Base-by-base conservation (phyloP, 306 rosid genomes). In the Astragalus membranaceus region DNA sequence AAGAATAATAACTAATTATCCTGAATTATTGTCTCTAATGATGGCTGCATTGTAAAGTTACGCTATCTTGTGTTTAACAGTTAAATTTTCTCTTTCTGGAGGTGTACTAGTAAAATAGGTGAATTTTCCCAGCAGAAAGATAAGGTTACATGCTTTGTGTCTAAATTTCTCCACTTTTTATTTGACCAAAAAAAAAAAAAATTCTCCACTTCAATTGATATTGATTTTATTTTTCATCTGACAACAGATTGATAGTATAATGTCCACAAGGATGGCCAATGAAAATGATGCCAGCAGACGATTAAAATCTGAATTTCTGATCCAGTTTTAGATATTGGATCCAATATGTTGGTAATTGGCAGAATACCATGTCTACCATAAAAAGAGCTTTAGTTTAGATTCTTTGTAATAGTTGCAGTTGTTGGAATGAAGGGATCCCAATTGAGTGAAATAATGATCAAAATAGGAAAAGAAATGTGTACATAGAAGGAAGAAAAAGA, bases 281-380 rank as follows among this genome's bases (percentile, higher is more conserved):
- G 98, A 94, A 75, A 83, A 87, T 86, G 98, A 94, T 50, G 96
- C 98, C 51, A 94, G n/a, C n/a, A n/a, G n/a, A n/a, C n/a, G n/a
- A n/a, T n/a, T n/a, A n/a, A n/a, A n/a, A n/a, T n/a, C n/a, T n/a
- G n/a, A n/a, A n/a, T n/a, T n/a, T n/a, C n/a, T n/a, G n/a, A n/a
- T n/a, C n/a, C n/a, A n/a, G 53, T 44, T 72, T 46, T 53, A 35
- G 50, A 73, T 29, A 61, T 44, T 46, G 33, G 33, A 67, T 61
- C 37, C 64, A 39, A 9, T 76, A 17, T 65, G 32, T 47, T 73
- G 14, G 55, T 78, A 17, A 43, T 26, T 23, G 39, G 36, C 14
- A 57, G 17, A 75, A 41, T 51, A 11, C 14, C 42, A 41, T 53
- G 37, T 73, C 70, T 29, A 54, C 47, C 46, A 67, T 55, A 26